phyloP scores from a whole-genome alignment of 768 basidiomycete species.

The Lepiota venenata region DNA sequence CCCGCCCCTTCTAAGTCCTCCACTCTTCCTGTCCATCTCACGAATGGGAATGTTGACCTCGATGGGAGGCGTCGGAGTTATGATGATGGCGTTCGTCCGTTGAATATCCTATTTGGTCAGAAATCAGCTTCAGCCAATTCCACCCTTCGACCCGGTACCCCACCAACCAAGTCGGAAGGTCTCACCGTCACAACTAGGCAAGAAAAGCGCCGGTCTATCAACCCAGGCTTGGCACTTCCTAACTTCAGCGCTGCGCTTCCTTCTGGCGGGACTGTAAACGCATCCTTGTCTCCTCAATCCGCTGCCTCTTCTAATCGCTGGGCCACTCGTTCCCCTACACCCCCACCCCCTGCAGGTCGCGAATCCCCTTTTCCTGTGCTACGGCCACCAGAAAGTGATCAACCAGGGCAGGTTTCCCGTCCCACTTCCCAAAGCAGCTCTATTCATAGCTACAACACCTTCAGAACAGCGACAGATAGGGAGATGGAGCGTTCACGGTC shows the following conservation, averaged over 20 bases:
- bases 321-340: slow-evolving; percentile 23
- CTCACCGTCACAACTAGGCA: slow-evolving; percentile 35
- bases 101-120: slow-evolving; percentile 32
- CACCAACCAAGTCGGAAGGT: slow-evolving; percentile 21
- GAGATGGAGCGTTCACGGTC: slow-evolving; percentile 29
- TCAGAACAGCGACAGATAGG: slow-evolving; percentile 17
- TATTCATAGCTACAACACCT: slow-evolving; percentile 24
- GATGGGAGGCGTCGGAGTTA: slow-evolving; percentile 37
- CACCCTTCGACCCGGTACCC: slow-evolving; percentile 12
- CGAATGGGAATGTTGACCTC: slow-evolving; percentile 17
- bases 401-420: slow-evolving; percentile 17
- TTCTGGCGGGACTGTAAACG: slow-evolving; percentile 17
- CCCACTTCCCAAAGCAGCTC: slow-evolving; percentile 29
- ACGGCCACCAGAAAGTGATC: not conserved
- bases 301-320: slow-evolving; percentile 22
- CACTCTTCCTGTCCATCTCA: slow-evolving; percentile 36
- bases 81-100: slow-evolving; percentile 42
- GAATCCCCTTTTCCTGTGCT: slow-evolving; percentile 1
- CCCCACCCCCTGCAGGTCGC: slow-evolving; percentile 19
- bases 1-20: slow-evolving; percentile 31
- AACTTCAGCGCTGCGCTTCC: slow-evolving; percentile 25
- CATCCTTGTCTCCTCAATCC: slow-evolving; percentile 29
- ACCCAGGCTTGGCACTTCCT: slow-evolving; percentile 38
- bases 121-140: slow-evolving; percentile 20
- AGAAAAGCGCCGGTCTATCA: slow-evolving; percentile 48